Conservation (phyloP, 148 eudicot species). For the Chenopodium quinoa region DNA sequence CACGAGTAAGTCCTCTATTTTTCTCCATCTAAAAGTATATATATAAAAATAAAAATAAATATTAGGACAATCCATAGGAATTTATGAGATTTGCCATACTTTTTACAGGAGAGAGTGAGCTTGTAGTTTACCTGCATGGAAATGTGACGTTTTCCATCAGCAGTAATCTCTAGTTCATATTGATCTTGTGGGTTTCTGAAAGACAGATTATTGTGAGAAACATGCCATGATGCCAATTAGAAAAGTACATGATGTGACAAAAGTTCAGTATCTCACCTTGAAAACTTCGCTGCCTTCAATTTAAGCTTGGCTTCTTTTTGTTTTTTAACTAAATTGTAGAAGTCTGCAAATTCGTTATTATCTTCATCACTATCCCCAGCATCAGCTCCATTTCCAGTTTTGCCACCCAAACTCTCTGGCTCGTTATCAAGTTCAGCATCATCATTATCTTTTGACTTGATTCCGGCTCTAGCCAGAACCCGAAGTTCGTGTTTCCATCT, state of each 20-base stretch:
- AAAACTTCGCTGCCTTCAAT: slow-evolving; percentile 49
- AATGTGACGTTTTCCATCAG: slow-evolving; percentile 75
- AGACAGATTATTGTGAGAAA: slow-evolving; percentile 3
- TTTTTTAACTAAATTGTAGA: slow-evolving; percentile 43
- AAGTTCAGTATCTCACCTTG: slow-evolving; percentile 36
- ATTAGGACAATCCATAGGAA: neutral
- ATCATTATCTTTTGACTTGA: slow-evolving; percentile 35
- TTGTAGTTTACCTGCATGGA: slow-evolving; percentile 44
- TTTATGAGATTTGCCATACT: too few relatives aligned
- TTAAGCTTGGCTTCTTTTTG: slow-evolving; percentile 48
- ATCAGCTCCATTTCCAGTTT: slow-evolving; percentile 22
- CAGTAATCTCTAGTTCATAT: slow-evolving; percentile 40
- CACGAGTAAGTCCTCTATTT: slow-evolving; percentile 78
- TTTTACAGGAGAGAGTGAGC: neutral
- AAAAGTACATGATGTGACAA: neutral
- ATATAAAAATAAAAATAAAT: neutral
- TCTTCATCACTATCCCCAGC: slow-evolving; percentile 28
- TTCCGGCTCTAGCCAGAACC: slow-evolving; percentile 65
- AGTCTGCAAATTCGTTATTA: slow-evolving; percentile 53
- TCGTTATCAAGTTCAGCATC: slow-evolving; percentile 38
- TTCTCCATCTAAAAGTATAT: slow-evolving; percentile 61
- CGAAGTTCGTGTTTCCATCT: slow-evolving; percentile 79
- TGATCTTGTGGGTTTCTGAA: slow-evolving; percentile 40
- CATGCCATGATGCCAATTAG: neutral
- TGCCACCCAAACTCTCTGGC: slow-evolving; percentile 14